These are phyloP conservation scores for Posidonia oceanica DNA, from an alignment of 116 monocot genomes.

Conservation along the genomic window DNA sequence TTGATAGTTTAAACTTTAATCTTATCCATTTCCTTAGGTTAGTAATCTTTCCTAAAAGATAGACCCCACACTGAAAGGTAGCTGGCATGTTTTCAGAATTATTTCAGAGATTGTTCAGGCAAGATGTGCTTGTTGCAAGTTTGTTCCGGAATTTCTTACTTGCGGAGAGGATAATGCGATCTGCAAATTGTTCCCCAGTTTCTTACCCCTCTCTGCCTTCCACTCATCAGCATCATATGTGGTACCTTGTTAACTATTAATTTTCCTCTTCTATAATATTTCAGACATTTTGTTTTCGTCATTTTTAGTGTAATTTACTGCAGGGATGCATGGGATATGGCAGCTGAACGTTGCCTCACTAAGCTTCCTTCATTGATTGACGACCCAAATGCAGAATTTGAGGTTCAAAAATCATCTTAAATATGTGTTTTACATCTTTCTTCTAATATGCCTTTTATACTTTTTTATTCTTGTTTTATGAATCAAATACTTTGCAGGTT, in stretches of 20 bases:
- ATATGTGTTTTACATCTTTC: background rate
- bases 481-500: background rate
- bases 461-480: background rate
- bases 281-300: conserved; percentile 1
- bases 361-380: conserved; percentile 72
- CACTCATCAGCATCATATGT: conserved; percentile 99
- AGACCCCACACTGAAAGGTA: background rate
- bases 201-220: conserved; percentile 75
- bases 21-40: background rate
- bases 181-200: conserved; percentile 91
- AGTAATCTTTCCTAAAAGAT: conserved; percentile 3
- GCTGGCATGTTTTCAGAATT: conserved; percentile 41
- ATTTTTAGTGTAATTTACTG: background rate
- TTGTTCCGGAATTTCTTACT: conserved; percentile 92
- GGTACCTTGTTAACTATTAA: conserved; percentile 26
- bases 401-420: conserved; percentile 28
- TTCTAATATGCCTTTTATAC: background rate
- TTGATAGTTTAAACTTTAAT: conserved; percentile 10
- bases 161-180: conserved; percentile 85
- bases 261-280: background rate
- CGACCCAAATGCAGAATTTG: conserved; percentile 82
- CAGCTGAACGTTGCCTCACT: conserved; percentile 86
- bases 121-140: conserved; percentile 90
- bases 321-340: conserved; percentile 99
- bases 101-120: conserved; percentile 83